Evolutionary conservation across 257 asterid genomes (phyloP), one percentile per base, ranked within the genome.

Genomic region (Nyctanthes arbortristis): DNA sequence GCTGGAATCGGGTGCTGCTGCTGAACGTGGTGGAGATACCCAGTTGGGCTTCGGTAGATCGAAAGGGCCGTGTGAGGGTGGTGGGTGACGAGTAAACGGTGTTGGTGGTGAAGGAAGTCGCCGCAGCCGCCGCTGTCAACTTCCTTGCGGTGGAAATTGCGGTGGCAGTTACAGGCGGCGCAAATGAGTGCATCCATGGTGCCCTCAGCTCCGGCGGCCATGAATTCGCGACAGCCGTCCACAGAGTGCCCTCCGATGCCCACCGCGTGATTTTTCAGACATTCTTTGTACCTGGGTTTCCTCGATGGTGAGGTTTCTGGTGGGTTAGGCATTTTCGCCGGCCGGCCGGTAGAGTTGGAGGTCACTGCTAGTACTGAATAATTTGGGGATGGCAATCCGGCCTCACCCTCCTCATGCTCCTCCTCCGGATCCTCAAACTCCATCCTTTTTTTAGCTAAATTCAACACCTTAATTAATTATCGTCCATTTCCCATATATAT

Each of bases 91-190:
- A 10, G 37, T 61, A 65, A n/a, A 33, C 61, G 18, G 18, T 73
- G 68, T 14, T 36, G 63, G 14, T 76, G 81, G 59, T n/a, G n/a
- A n/a, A n/a, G n/a, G n/a, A n/a, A n/a, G n/a, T n/a, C n/a, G n/a
- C n/a, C n/a, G n/a, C n/a, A 75, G 69, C 58, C 64, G 56, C 64
- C 75, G 6, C 75, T 71, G 10, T 30, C 85, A 3, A 31, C 18
- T 40, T 85, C 96, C 36, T 84, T 82, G 5, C 95, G 86, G 92
- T 90, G 96, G 84, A 89, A 89, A 63, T 89, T 89, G 4, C 96
- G 92, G 85, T 89, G 96, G 85, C 95, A 90, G 65, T 54, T 67
- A 78, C 96, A 90, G 60, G 95, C 95, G 24, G 96, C 95, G 77
- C 96, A 90, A 73, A 57, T 73, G 25, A 90, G 87, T 2, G 87